Evolutionary conservation across 2,329 filamentous ascomycete species (phyloP), one percentile per base, ranked within the genome.

Genomic region (Chaetomium olivaceum): DNA sequence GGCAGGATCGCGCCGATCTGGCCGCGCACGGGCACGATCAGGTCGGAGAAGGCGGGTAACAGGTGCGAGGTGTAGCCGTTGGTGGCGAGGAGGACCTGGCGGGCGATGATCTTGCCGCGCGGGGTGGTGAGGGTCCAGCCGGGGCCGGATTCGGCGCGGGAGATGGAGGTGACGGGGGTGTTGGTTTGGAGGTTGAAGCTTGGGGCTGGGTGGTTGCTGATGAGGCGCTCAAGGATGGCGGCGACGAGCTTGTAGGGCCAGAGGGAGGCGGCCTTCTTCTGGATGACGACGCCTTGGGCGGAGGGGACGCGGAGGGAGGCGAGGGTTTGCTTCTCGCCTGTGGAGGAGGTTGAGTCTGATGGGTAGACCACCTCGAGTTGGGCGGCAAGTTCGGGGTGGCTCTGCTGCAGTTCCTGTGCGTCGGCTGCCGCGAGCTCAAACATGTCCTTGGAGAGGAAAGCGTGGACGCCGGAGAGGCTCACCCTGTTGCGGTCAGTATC

Each of bases 231-330:
- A 0, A 96, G 78, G 0, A 93, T 82, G 77, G 87, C 89, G 1
- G 87, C 81, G 1, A 96, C 88, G 21, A 96, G 84, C 77, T 95
- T 96, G 77, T 96, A 96, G 0, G 92, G 92, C 90, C 90, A 93
- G 55, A 92, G 75, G 70, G 87, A 87, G 0, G 88, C 90, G 0
- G 91, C 91, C 51, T 85, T 79, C 50, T 80, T 79, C 67, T 89
- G 89, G 19, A 89, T 78, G 3, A 92, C 82, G 6, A 87, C 90
- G 2, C 88, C 91, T 8, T 82, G 74, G 7, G 87, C 88, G 8
- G 76, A 75, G 0, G 84, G 82, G 1, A 89, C 77, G 3, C 87
- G 80, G 27, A 91, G 80, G 39, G 77, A 77, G 31, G 77, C 78
- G 4, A 91, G 77, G 1, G 74, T 75, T 48, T 75, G 72, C 9